These are phyloP conservation scores for Termitomyces titanicus DNA, from an alignment of 768 basidiomycete genomes.

Conservation along the genomic window DNA sequence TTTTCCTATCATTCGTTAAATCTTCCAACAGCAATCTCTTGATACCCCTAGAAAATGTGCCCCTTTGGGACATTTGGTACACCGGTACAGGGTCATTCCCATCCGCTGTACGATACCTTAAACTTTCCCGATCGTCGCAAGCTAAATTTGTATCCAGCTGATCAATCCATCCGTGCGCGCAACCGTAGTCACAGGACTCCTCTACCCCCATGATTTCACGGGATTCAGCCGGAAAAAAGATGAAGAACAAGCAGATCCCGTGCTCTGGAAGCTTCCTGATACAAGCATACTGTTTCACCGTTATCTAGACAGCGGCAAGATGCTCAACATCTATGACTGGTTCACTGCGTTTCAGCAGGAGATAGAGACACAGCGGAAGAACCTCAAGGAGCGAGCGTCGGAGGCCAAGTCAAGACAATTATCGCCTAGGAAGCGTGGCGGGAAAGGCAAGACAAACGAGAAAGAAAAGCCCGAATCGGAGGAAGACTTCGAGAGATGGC, in stretches of 20 bases:
- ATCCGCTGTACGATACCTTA: conserved; percentile 45
- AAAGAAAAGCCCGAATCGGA: conserved; percentile 28
- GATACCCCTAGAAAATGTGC: conserved; percentile 42
- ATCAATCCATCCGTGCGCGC: conserved; percentile 70
- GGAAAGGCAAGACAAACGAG: conserved; percentile 17
- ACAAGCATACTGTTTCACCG: conserved; percentile 72
- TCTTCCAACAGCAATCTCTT: conserved; percentile 34
- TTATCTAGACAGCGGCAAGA: conserved; percentile 74
- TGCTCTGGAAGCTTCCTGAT: conserved; percentile 61
- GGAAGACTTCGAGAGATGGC: conserved; percentile 43
- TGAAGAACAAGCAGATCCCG: conserved; percentile 8
- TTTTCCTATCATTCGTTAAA: neutral
- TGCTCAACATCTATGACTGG: conserved; percentile 90
- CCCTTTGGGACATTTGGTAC: conserved; percentile 73
- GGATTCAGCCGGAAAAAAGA: conserved; percentile 9
- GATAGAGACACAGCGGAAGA: conserved; percentile 54
- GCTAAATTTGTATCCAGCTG: conserved; percentile 35
- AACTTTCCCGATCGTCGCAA: neutral
- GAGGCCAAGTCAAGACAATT: conserved; percentile 1
- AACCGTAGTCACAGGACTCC: conserved; percentile 55
- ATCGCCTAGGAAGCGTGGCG: conserved; percentile 15
- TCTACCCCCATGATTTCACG: conserved; percentile 53
- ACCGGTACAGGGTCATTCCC: conserved; percentile 64
- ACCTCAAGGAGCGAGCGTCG: conserved; percentile 15
- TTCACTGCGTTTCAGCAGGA: conserved; percentile 71